Percentiles rank a stretch among this genome's conserved stretches.
These are phyloP conservation scores for Emiliania huxleyi DNA, from an alignment of 78 protist species.

Conservation along the genomic window DNA sequence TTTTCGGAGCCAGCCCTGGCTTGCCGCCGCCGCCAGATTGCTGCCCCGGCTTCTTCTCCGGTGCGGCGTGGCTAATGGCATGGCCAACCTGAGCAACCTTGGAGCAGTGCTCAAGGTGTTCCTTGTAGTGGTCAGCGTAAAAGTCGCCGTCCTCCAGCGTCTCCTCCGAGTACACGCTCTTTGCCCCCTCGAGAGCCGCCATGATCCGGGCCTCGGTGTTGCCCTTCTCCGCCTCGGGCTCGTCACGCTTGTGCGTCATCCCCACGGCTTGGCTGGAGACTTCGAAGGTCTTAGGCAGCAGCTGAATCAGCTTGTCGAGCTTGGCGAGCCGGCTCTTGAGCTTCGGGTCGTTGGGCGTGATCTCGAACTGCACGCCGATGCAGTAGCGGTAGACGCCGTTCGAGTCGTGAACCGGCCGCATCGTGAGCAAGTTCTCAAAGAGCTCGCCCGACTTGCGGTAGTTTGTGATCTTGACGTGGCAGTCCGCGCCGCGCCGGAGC, in stretches of 20 bases:
- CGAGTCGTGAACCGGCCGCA: slow-evolving; percentile 8
- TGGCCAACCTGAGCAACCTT: background rate
- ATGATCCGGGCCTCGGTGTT: background rate
- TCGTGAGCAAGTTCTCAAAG: background rate
- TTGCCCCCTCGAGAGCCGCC: background rate
- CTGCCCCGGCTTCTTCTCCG: background rate
- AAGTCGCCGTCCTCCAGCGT: background rate
- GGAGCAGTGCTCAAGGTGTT: background rate
- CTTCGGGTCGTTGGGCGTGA: background rate
- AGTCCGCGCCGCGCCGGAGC: background rate
- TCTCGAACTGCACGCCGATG: slow-evolving; percentile 23
- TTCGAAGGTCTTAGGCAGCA: background rate
- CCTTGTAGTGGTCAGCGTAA: background rate
- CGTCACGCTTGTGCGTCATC: background rate
- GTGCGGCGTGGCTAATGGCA: background rate
- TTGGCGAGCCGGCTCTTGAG: background rate
- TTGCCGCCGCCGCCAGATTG: too few species aligned
- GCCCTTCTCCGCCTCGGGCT: background rate
- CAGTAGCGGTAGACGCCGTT: background rate
- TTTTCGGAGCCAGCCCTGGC: too few species aligned
- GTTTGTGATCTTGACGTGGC: background rate
- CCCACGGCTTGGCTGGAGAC: background rate
- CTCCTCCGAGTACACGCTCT: background rate
- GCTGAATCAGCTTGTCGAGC: background rate
- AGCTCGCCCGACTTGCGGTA: slow-evolving; percentile 8